Evolutionary conservation across 345 rosid species (phyloP).

Genomic region (Brassica cretica): DNA sequence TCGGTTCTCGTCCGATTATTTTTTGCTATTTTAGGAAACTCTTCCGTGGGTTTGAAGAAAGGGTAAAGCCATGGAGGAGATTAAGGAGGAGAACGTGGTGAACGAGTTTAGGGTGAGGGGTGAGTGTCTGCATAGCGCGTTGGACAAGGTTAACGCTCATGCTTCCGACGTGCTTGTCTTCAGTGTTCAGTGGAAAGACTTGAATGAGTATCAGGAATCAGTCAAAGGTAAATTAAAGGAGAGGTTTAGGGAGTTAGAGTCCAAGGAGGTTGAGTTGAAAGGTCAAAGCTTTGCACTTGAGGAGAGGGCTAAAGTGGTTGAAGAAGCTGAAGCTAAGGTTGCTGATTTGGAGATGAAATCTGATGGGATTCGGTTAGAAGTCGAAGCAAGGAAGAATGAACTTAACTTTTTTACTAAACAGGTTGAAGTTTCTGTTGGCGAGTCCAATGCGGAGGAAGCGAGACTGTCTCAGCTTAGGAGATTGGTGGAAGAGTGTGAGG

Average conservation of each 20-base stretch:
- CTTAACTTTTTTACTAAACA: neutral
- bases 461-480: neutral
- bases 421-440: neutral
- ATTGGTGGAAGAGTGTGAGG: constrained; percentile 16
- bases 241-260: constrained; percentile 3
- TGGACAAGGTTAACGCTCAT: neutral
- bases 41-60: constrained; percentile 34
- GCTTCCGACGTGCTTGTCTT: constrained; percentile 4
- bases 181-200: constrained; percentile 26
- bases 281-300: constrained; percentile 5
- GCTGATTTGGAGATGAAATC: constrained; percentile 11
- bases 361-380: neutral
- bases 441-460: constrained; percentile 7
- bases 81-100: constrained; percentile 19
- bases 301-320: constrained; percentile 20
- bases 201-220: neutral
- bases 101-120: constrained; percentile 19
- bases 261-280: constrained; percentile 17
- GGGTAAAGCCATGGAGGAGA: constrained; percentile 1
- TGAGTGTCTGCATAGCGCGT: constrained; percentile 3
- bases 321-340: constrained; percentile 4
- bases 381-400: neutral
- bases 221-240: neutral
- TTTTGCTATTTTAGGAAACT: neutral
- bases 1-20: neutral